phyloP scores from a whole-genome alignment of 345 rosid genomes.

The Cardiospermum halicacabum region DNA sequence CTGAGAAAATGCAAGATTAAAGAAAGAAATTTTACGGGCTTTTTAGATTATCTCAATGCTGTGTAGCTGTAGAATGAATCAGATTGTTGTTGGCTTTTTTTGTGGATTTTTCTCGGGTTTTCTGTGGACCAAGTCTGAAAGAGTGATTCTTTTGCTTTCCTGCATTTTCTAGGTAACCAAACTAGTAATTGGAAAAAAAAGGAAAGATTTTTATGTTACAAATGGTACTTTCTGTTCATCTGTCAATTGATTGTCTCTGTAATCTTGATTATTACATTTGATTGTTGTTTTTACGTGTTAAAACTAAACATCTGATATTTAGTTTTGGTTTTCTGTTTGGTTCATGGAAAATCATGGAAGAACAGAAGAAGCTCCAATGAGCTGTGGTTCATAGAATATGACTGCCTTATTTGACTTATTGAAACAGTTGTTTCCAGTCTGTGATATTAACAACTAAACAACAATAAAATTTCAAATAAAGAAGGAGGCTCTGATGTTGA shows the following conservation, averaged over 20 bases:
- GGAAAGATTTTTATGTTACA: not conserved
- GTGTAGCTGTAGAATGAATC: not conserved
- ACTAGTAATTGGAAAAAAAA: not conserved
- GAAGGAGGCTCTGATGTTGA: not conserved
- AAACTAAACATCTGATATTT: not conserved
- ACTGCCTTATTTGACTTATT: not conserved
- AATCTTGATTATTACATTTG: not conserved
- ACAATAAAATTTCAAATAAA: not conserved
- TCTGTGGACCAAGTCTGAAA: too few relatives aligned
- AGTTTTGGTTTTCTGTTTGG: not conserved
- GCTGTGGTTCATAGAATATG: not conserved
- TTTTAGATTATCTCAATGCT: not conserved
- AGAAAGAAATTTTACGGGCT: not conserved
- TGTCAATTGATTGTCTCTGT: not conserved
- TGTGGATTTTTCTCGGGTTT: too few relatives aligned
- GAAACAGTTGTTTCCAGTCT: not conserved
- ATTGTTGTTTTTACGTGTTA: not conserved
- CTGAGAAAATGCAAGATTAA: not conserved
- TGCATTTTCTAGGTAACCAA: not conserved
- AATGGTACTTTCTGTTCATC: not conserved
- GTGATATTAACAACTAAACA: not conserved
- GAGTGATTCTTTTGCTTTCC: not conserved
- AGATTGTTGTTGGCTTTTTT: not conserved
- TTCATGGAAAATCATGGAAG: not conserved
- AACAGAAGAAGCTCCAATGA: not conserved